These are phyloP conservation scores for Mycogone perniciosa DNA, from an alignment of 2,329 filamentous ascomycete genomes.

Conservation along the genomic window DNA sequence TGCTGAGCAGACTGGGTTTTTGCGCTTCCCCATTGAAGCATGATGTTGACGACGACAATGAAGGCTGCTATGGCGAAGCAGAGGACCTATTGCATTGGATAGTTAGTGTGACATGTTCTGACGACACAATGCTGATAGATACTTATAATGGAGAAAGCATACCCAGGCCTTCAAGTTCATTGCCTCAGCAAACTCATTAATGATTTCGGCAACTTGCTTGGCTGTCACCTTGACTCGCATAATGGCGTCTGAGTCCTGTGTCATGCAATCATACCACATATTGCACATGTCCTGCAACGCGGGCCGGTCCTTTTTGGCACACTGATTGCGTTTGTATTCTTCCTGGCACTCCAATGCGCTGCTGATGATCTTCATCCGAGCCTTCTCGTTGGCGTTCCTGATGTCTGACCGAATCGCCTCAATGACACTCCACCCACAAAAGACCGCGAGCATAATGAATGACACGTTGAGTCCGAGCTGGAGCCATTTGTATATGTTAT, in stretches of 20 bases:
- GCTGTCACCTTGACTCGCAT: conserved; percentile 76
- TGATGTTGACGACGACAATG: conserved; percentile 6
- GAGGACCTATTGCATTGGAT: neutral
- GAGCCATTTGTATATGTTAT: conserved; percentile 54
- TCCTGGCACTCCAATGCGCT: conserved; percentile 68
- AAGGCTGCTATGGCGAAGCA: conserved; percentile 3
- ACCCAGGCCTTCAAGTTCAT: conserved; percentile 75
- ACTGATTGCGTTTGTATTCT: conserved; percentile 71
- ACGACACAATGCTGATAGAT: neutral
- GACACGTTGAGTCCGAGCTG: conserved; percentile 58
- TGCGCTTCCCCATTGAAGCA: conserved; percentile 4
- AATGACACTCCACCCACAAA: conserved; percentile 63
- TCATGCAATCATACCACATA: conserved; percentile 84
- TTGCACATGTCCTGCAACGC: conserved; percentile 68
- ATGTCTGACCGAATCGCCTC: conserved; percentile 69
- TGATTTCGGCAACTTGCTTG: conserved; percentile 82
- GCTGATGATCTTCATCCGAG: conserved; percentile 60
- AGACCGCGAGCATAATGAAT: conserved; percentile 50
- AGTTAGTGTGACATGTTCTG: neutral
- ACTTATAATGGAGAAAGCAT: conserved; percentile 17
- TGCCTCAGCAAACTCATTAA: conserved; percentile 87
- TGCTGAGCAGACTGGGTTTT: conserved; percentile 4
- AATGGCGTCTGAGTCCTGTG: conserved; percentile 69
- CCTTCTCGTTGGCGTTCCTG: conserved; percentile 61
- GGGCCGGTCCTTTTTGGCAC: conserved; percentile 59